phyloP scores from a whole-genome alignment of 2,329 filamentous ascomycete species.

The Neofusicoccum ribis region DNA sequence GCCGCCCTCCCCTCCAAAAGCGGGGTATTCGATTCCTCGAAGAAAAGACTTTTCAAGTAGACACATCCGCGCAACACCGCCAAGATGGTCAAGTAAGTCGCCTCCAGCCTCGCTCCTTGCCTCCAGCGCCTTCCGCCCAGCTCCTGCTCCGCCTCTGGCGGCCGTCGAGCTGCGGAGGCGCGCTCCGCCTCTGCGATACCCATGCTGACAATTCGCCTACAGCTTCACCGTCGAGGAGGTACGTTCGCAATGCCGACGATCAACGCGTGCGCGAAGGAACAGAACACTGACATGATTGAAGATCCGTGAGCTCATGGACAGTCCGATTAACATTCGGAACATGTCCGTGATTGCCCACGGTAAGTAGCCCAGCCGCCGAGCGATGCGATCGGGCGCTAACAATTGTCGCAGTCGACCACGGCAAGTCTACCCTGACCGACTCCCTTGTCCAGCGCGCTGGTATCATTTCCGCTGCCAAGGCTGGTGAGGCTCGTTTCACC shows the following conservation, averaged over 20 bases:
- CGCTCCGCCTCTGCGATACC: neutral
- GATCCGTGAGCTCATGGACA: conserved; percentile 78
- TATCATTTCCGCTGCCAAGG: conserved; percentile 98
- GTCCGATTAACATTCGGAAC: conserved; percentile 77
- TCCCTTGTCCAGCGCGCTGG: conserved; percentile 98
- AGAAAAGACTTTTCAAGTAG: conserved; percentile 17
- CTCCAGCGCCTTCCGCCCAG: neutral
- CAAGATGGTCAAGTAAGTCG: conserved; percentile 99
- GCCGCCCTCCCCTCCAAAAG: conserved; percentile 16
- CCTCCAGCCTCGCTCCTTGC: neutral
- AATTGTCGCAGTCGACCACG: conserved; percentile 76
- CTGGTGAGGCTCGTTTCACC: conserved; percentile 92
- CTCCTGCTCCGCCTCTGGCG: neutral
- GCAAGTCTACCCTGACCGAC: conserved; percentile 99
- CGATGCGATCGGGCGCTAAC: conserved; percentile 16
- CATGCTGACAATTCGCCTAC: conserved; percentile 53
- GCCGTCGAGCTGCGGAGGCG: neutral
- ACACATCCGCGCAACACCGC: conserved; percentile 59
- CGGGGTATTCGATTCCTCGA: conserved; percentile 15
- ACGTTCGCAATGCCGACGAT: conserved; percentile 37
- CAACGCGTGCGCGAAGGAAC: neutral
- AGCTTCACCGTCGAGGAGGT: conserved; percentile 98
- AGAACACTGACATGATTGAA: conserved; percentile 41
- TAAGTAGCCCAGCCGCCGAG: conserved; percentile 40
- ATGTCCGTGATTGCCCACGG: conserved; percentile 99